phyloP scores from a whole-genome alignment of 1,284 basidiomycete genomes.

The Heterobasidion irregulare region DNA sequence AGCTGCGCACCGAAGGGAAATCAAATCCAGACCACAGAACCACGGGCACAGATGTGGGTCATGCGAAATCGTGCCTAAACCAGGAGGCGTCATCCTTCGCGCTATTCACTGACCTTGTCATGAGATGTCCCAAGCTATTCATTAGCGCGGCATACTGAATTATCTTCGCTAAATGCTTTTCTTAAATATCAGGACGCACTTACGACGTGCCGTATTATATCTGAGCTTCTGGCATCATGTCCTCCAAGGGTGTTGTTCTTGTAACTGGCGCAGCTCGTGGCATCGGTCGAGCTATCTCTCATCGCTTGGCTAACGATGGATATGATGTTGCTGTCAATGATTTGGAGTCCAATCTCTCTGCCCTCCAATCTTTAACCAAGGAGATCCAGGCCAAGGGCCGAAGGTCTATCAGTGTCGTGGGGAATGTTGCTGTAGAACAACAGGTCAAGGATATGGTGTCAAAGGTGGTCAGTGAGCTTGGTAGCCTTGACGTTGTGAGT shows the following conservation, averaged over 20 bases:
- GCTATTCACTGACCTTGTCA: too few species aligned
- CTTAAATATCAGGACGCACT: too few species aligned
- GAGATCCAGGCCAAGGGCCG: neutral
- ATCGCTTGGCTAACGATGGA: constrained; percentile 12
- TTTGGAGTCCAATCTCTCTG: neutral
- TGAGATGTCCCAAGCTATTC: too few species aligned
- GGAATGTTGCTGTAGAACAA: constrained; percentile 6
- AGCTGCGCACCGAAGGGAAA: too few species aligned
- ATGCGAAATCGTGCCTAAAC: too few species aligned
- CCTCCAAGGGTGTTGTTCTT: constrained; percentile 8
- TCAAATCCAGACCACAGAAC: too few species aligned
- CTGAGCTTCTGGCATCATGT: neutral
- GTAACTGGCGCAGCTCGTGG: constrained; percentile 15
- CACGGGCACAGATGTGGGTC: too few species aligned
- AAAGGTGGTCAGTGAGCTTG: constrained; percentile 20
- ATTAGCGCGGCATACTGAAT: too few species aligned
- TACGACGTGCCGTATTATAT: too few species aligned
- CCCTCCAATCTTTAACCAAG: neutral
- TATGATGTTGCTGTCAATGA: constrained; percentile 12
- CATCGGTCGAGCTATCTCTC: constrained; percentile 13
- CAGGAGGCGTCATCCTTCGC: too few species aligned
- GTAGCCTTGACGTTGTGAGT: constrained; percentile 28
- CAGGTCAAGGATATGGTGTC: constrained; percentile 27
- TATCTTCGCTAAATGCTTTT: too few species aligned
- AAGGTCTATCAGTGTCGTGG: neutral